Evolutionary conservation across 768 basidiomycete species (phyloP).

Genomic region (Pleurotus sapidus): DNA sequence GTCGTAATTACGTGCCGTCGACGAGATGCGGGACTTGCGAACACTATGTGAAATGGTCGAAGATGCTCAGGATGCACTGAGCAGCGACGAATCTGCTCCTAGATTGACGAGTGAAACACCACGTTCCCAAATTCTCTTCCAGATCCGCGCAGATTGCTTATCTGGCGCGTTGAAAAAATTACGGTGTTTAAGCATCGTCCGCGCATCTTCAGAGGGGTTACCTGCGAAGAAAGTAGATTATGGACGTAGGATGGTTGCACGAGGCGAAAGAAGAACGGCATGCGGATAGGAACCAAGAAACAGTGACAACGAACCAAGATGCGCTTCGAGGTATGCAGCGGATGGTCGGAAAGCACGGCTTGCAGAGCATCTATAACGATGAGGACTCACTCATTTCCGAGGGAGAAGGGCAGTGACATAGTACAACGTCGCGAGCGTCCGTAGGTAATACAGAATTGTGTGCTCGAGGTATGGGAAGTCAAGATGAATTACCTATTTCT

Average conservation of each 20-base stretch:
- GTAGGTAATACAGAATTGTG: slow-evolving; percentile 2
- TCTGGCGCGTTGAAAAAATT: not conserved
- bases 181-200: not conserved
- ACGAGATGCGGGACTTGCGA: not conserved
- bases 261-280: not conserved
- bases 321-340: not conserved
- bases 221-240: not conserved
- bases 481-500: slow-evolving; percentile 12
- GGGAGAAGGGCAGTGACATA: slow-evolving; percentile 3
- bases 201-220: not conserved
- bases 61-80: too few relatives aligned
- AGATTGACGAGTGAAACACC: not conserved
- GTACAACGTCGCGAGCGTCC: not conserved
- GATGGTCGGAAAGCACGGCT: not conserved
- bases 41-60: too few relatives aligned
- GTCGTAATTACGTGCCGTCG: not conserved
- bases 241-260: not conserved
- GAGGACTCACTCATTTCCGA: slow-evolving; percentile 1
- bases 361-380: not conserved
- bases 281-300: not conserved
- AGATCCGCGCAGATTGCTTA: not conserved
- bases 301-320: not conserved
- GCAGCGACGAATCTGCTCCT: not conserved
- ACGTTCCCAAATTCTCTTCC: not conserved
- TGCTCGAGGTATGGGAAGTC: not conserved